Conservation (phyloP, 2,329 filamentous ascomycete species). For the Xylaria sp. region DNA sequence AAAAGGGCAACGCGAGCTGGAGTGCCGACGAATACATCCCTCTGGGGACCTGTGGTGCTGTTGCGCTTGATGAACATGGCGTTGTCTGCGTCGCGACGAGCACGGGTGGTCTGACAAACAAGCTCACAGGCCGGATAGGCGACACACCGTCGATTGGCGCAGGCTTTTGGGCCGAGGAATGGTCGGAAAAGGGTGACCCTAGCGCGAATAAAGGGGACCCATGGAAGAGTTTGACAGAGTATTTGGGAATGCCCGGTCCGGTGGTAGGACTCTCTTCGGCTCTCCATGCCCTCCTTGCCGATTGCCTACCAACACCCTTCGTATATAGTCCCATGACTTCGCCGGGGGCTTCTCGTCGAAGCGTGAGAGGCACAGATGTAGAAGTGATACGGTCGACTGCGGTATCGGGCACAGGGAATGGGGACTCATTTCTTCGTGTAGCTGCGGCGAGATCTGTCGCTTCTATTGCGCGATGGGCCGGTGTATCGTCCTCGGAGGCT, state of each 20-base stretch:
- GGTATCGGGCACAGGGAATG: conserved; percentile 85
- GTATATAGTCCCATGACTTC: conserved; percentile 52
- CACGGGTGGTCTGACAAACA: conserved; percentile 87
- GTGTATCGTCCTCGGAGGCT: conserved; percentile 64
- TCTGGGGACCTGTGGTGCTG: conserved; percentile 86
- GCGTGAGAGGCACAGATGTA: conserved; percentile 26
- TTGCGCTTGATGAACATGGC: conserved; percentile 81
- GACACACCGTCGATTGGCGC: conserved; percentile 87
- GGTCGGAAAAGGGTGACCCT: conserved; percentile 64
- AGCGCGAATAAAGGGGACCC: conserved; percentile 38
- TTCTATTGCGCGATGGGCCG: conserved; percentile 75
- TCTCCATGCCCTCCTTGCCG: conserved; percentile 63
- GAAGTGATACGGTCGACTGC: conserved; percentile 61
- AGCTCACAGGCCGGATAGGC: conserved; percentile 84
- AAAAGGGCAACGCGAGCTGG: conserved; percentile 61
- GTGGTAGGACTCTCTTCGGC: conserved; percentile 56
- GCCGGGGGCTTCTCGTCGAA: background rate
- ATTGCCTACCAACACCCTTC: conserved; percentile 68
- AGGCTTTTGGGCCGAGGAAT: conserved; percentile 92
- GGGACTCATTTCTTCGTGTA: conserved; percentile 84
- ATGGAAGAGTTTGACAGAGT: conserved; percentile 40
- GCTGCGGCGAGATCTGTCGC: conserved; percentile 77
- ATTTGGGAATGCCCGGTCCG: conserved; percentile 46
- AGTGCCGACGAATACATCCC: conserved; percentile 74
- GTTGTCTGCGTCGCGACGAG: conserved; percentile 75